phyloP scores from a whole-genome alignment of 2,329 filamentous ascomycete genomes.

The Aspergillus alliaceus region DNA sequence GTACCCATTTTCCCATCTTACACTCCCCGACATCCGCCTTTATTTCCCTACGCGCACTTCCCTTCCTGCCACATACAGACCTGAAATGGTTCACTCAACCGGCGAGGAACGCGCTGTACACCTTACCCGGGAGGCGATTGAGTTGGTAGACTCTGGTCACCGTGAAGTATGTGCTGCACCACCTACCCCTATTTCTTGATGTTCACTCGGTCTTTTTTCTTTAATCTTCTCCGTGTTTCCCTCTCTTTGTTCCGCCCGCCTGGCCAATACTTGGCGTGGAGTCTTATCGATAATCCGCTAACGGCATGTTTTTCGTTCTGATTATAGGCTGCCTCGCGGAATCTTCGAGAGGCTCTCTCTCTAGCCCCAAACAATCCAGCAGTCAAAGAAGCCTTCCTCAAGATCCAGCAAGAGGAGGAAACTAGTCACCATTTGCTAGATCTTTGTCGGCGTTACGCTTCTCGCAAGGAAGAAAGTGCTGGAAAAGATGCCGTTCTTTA shows the following conservation, averaged over 20 bases:
- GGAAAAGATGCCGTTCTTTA: constrained; percentile 46
- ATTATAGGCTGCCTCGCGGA: constrained; percentile 46
- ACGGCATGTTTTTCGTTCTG: constrained; percentile 7
- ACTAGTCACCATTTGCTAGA: constrained; percentile 45
- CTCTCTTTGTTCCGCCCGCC: constrained; percentile 2
- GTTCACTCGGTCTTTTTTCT: background rate
- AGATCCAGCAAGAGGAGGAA: constrained; percentile 44
- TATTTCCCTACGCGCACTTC: background rate
- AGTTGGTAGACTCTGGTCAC: constrained; percentile 47
- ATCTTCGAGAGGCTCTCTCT: constrained; percentile 50
- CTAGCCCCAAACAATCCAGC: constrained; percentile 46
- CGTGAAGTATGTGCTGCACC: constrained; percentile 39
- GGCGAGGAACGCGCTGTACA: constrained; percentile 47
- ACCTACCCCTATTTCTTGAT: background rate
- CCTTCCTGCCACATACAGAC: constrained; percentile 15
- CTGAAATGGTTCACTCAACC: constrained; percentile 44
- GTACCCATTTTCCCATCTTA: constrained; percentile 1
- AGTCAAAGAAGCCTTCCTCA: constrained; percentile 47
- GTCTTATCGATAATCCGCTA: constrained; percentile 11
- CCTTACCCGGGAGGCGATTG: constrained; percentile 48
- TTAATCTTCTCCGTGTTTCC: background rate
- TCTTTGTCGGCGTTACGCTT: constrained; percentile 44
- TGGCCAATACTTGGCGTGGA: background rate
- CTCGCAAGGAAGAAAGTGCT: constrained; percentile 42
- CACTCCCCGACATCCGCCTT: background rate